Evolutionary conservation across 441 rosid species (phyloP).

Genomic region (Capsella rubella): DNA sequence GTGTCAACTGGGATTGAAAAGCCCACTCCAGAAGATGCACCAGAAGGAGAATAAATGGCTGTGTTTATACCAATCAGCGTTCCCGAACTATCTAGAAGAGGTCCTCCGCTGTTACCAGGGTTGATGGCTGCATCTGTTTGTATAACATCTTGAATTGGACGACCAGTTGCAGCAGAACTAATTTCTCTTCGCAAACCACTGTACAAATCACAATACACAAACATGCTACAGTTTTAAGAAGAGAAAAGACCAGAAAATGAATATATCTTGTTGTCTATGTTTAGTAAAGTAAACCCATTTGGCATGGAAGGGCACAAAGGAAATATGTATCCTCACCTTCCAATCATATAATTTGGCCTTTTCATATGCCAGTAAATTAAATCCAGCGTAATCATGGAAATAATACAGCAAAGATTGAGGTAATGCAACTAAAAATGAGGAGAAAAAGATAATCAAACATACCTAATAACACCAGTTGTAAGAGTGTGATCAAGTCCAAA

Average conservation of each 20-base stretch:
- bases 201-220: slow-evolving; percentile 21
- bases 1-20: slow-evolving; percentile 99
- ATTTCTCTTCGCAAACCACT: slow-evolving; percentile 98
- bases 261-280: background rate
- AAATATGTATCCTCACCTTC: no score
- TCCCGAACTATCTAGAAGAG: slow-evolving; percentile 95
- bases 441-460: background rate
- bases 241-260: background rate
- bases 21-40: slow-evolving; percentile 99
- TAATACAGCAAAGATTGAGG: background rate
- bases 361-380: background rate
- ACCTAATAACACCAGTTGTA: slow-evolving; percentile 98
- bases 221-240: background rate
- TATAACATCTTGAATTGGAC: slow-evolving; percentile 99
- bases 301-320: no score
- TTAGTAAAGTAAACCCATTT: no score
- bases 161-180: slow-evolving; percentile 99
- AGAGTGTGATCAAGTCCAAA: slow-evolving; percentile 98
- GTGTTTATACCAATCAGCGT: slow-evolving; percentile 93
- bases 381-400: background rate
- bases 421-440: background rate
- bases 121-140: slow-evolving; percentile 98
- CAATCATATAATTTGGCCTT: background rate
- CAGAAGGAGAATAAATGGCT: slow-evolving; percentile 98
- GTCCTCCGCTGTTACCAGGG: slow-evolving; percentile 99